Evolutionary conservation across 495 filamentous ascomycete species (phyloP).

Genomic region (Talaromyces adpressus): DNA sequence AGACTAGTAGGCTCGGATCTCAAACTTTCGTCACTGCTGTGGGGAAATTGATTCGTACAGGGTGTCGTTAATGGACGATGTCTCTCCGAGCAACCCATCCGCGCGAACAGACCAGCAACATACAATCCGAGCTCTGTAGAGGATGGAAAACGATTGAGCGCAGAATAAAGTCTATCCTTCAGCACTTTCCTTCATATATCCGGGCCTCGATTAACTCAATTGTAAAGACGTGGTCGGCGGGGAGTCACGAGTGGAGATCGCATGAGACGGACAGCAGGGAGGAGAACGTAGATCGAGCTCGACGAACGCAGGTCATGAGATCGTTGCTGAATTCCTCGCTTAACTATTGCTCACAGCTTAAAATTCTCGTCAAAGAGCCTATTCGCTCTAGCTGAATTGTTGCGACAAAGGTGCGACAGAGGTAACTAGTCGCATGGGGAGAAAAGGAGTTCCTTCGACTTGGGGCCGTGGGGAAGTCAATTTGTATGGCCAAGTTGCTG

Average conservation of each 20-base stretch:
- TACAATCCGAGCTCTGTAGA: conserved; percentile 1
- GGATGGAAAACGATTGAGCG: too few species aligned
- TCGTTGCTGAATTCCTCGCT: not conserved
- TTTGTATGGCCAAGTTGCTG: not conserved
- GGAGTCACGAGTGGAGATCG: not conserved
- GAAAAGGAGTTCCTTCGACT: not conserved
- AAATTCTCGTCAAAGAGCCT: not conserved
- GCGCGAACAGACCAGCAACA: not conserved
- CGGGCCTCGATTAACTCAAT: not conserved
- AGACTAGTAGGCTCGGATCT: not conserved
- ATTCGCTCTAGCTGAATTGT: not conserved
- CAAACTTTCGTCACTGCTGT: not conserved
- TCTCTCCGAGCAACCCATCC: conserved; percentile 2
- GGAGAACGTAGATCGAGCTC: not conserved
- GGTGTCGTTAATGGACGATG: not conserved
- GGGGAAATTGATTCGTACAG: not conserved
- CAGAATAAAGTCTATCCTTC: not conserved
- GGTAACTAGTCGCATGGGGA: not conserved
- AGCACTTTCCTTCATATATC: not conserved
- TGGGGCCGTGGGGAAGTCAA: not conserved
- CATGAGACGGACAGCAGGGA: not conserved
- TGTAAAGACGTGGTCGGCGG: not conserved
- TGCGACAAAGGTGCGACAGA: not conserved
- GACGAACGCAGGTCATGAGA: not conserved
- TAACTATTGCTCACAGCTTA: not conserved